Evolutionary conservation across 2,329 filamentous ascomycete genomes (phyloP).

Genomic region (Balansia obtecta): DNA sequence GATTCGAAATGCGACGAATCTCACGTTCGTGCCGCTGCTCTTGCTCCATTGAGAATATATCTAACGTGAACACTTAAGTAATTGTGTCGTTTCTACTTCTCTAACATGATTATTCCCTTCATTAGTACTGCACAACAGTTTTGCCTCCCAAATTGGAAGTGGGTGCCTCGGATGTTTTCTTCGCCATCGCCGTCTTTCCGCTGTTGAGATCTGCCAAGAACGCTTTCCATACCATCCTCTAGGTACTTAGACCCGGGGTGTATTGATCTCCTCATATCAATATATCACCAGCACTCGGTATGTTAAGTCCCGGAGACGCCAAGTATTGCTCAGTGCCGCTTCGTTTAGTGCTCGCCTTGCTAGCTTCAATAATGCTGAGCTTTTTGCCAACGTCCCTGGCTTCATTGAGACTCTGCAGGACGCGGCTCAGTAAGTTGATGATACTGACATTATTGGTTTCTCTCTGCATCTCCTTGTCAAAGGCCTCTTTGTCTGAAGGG

Average conservation of each 20-base stretch:
- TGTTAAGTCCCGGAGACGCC: conserved; percentile 13
- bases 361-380: conserved; percentile 45
- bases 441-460: conserved; percentile 79
- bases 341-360: conserved; percentile 14
- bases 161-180: background rate
- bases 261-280: conserved; percentile 13
- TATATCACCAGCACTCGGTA: conserved; percentile 19
- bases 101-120: background rate
- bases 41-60: background rate
- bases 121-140: background rate
- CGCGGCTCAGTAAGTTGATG: conserved; percentile 59
- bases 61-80: background rate
- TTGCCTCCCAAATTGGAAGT: background rate
- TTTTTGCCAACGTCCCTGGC: conserved; percentile 67
- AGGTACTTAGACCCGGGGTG: conserved; percentile 3
- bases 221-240: background rate
- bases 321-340: conserved; percentile 8
- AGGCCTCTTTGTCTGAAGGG: conserved; percentile 52
- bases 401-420: conserved; percentile 60
- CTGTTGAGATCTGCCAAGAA: background rate
- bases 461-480: conserved; percentile 58
- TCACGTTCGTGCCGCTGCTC: too few relatives aligned
- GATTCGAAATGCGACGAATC: too few relatives aligned
- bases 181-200: background rate
- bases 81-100: background rate